A percentile compares a stretch with the other conserved stretches of the same genome.
Conservation (phyloP, 495 filamentous ascomycete species). For the Cercophora sp. region DNA sequence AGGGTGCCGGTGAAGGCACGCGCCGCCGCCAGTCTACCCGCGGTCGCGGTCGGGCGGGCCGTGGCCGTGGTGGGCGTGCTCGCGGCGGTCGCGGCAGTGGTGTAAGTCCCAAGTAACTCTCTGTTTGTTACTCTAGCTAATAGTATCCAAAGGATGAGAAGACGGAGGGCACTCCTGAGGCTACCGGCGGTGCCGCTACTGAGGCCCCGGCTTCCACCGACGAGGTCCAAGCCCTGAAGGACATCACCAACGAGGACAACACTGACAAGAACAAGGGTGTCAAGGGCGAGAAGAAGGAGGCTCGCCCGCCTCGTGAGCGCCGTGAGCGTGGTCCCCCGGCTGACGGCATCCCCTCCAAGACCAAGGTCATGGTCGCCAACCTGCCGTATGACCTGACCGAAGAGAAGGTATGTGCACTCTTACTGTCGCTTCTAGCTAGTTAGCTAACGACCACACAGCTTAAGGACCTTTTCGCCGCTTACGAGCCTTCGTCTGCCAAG, state of each 20-base stretch:
- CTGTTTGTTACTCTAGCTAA: background rate
- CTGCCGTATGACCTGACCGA: conserved; percentile 95
- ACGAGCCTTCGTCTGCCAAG: conserved; percentile 89
- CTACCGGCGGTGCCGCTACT: conserved; percentile 38
- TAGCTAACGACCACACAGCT: conserved; percentile 62
- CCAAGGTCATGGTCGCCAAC: conserved; percentile 99
- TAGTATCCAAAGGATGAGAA: conserved; percentile 36
- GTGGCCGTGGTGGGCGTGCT: conserved; percentile 63
- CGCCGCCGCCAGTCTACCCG: conserved; percentile 74
- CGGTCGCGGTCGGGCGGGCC: conserved; percentile 68
- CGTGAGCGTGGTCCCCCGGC: conserved; percentile 91
- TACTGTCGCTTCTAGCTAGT: too few relatives aligned
- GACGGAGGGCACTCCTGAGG: conserved; percentile 50
- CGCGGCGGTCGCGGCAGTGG: conserved; percentile 74
- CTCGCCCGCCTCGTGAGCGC: conserved; percentile 52
- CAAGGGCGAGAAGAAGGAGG: conserved; percentile 34
- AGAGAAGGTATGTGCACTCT: conserved; percentile 87
- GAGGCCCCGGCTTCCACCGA: conserved; percentile 27
- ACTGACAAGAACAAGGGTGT: conserved; percentile 47
- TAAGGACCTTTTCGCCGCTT: conserved; percentile 89
- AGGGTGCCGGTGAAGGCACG: conserved; percentile 67
- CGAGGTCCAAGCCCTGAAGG: conserved; percentile 50
- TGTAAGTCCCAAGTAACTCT: conserved; percentile 28
- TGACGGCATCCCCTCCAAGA: conserved; percentile 97
- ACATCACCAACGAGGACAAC: conserved; percentile 48